phyloP scores from a whole-genome alignment of 1,284 basidiomycete genomes.

The Spongiforma sp. region DNA sequence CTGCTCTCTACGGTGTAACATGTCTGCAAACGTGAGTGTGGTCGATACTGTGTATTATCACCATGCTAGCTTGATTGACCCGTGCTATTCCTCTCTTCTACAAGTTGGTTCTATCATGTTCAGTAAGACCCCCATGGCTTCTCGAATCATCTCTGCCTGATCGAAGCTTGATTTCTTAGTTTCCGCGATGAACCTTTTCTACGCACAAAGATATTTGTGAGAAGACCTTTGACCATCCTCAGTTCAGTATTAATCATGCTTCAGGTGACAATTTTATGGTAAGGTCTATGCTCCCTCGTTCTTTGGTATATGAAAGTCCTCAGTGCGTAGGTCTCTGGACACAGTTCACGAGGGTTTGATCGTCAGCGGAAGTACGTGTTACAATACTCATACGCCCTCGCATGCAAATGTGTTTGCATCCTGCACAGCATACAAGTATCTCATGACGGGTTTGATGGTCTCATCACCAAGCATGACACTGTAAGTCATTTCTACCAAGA shows the following conservation, averaged over 20 bases:
- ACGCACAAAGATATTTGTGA: constrained; percentile 15
- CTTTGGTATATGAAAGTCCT: constrained; percentile 3
- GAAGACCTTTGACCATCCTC: neutral
- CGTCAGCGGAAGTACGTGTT: neutral
- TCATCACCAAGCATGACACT: neutral
- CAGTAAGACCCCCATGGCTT: neutral
- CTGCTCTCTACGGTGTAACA: constrained; percentile 14
- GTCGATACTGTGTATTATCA: too few relatives aligned
- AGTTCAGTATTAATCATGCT: neutral
- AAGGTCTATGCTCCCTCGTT: neutral
- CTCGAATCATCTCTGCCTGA: neutral
- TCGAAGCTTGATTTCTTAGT: constrained; percentile 4
- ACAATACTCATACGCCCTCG: neutral
- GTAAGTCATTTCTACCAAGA: neutral
- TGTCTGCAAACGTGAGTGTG: constrained; percentile 23
- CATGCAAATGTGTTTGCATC: neutral
- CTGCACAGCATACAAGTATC: neutral
- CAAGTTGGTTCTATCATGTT: constrained; percentile 23
- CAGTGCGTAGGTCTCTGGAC: neutral
- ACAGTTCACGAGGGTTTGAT: neutral
- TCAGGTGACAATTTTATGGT: constrained; percentile 2
- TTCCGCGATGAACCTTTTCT: constrained; percentile 13
- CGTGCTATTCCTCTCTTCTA: neutral
- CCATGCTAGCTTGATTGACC: neutral
- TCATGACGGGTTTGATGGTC: neutral